Base-by-base conservation (phyloP, 805 yeast genomes). In the Wickerhamomyces alni region DNA sequence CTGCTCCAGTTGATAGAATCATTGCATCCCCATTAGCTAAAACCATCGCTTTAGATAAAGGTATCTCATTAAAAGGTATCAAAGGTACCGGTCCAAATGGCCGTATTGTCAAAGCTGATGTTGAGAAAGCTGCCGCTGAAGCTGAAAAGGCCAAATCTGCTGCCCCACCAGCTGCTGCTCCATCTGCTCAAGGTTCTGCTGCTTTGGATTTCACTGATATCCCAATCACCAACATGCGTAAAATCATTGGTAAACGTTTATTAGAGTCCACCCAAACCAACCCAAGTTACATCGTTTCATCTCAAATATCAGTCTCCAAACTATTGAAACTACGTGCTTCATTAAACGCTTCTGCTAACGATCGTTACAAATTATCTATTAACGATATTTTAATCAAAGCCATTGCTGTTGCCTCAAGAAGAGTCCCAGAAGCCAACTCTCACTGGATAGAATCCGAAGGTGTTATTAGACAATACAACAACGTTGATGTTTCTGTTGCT, bases 401-500 rank as follows among this genome's bases (percentile, higher is more conserved):
- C 45, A 75, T 93, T 56, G 89, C 97, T 40, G 77, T 79, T 55
- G 98, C 99, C 39, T 77, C 85, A 43, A 72, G 73, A 65, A 80
- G 91, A 67, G 95, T 89, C 39, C 99, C 99, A 46, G 88, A 82
- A 51, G 96, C 81, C 50, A 93, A 93, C 74, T 77, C 96, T 18
- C 85, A 89, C 62, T 93, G 96, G 93, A 75, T 93, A 57, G 95
- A 82, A 62, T 67, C 74, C 30, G 83, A 93, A 69, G 87, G 88
- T 50, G 82, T 91, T 57, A 87, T 93, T 52, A 86, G 99, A 72
- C 89, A 85, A 69, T 93, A 79, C 77, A 71, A 74, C 58, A 82
- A 78, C 56, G 98, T 91, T 40, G 99, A 93, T 59, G 95, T 93
- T 41, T 88, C 98, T 18, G 97, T 91, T 45, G 99, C 99, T 30